Evolutionary conservation across 345 rosid species (phyloP).

Genomic region (Populus simonii): DNA sequence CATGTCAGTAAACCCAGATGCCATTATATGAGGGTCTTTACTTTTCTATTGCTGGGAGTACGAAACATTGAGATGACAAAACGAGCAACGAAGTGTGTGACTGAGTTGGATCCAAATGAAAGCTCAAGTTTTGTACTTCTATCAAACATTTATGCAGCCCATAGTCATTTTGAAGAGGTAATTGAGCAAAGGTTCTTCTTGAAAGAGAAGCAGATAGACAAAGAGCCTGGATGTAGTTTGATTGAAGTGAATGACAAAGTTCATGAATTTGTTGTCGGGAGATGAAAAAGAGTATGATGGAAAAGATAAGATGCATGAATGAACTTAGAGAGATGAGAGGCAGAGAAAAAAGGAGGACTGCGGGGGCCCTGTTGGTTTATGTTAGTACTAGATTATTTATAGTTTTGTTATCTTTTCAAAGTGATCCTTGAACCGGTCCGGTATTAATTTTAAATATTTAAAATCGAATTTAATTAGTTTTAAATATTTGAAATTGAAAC

Average conservation of each 20-base stretch:
- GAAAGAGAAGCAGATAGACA: conserved; percentile 52
- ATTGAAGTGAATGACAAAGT: conserved; percentile 70
- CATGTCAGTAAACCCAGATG: conserved; percentile 53
- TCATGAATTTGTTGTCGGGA: conserved; percentile 71
- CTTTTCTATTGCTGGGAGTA: conserved; percentile 55
- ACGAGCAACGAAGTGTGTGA: conserved; percentile 44
- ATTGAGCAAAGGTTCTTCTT: conserved; percentile 48
- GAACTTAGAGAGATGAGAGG: no score
- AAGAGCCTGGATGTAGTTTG: conserved; percentile 74
- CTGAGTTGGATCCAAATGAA: conserved; percentile 53
- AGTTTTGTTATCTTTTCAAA: no score
- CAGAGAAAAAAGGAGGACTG: no score
- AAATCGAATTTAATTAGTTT: no score
- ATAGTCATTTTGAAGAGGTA: conserved; percentile 49
- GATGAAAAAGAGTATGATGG: background rate
- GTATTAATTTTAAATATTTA: no score
- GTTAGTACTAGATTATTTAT: no score
- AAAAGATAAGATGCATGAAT: no score
- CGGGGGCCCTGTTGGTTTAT: no score
- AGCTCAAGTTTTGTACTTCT: conserved; percentile 62
- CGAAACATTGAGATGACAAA: conserved; percentile 55
- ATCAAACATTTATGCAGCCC: conserved; percentile 66
- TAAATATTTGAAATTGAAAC: no score
- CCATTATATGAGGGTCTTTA: conserved; percentile 59
- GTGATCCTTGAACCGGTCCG: no score